Evolutionary conservation across 2,329 filamentous ascomycete species (phyloP).

Genomic region (Xylariomycetidae sp.): DNA sequence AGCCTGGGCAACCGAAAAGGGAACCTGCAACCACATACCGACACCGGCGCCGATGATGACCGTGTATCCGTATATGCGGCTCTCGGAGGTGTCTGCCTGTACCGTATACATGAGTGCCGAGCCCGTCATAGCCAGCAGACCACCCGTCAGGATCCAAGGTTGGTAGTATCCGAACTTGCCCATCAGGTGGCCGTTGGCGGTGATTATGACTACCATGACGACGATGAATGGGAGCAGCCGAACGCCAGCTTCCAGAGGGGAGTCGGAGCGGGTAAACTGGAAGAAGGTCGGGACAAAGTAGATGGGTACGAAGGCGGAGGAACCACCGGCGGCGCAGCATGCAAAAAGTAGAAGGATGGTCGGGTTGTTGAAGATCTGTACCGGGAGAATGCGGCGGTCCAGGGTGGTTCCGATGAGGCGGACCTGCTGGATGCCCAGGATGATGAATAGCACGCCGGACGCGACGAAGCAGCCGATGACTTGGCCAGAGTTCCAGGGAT

Average conservation of each 20-base stretch:
- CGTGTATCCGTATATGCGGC: slow-evolving; percentile 29
- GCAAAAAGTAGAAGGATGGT: slow-evolving; percentile 43
- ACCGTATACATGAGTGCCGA: slow-evolving; percentile 5
- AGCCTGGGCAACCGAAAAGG: slow-evolving; percentile 30
- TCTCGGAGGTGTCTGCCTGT: slow-evolving; percentile 9
- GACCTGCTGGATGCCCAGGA: slow-evolving; percentile 42
- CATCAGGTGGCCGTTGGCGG: slow-evolving; percentile 30
- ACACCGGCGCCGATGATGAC: slow-evolving; percentile 36
- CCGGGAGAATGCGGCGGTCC: slow-evolving; percentile 38
- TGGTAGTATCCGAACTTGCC: slow-evolving; percentile 25
- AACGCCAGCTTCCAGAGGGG: slow-evolving; percentile 34
- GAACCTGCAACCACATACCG: slow-evolving; percentile 29
- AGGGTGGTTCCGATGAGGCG: slow-evolving; percentile 35
- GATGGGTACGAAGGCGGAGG: slow-evolving; percentile 24
- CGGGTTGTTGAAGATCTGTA: slow-evolving; percentile 39
- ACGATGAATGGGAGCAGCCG: slow-evolving; percentile 37
- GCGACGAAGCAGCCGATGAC: slow-evolving; percentile 43
- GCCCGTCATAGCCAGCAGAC: slow-evolving; percentile 3
- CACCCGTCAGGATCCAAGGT: slow-evolving; percentile 5
- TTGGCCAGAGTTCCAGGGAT: slow-evolving; percentile 38
- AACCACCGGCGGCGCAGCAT: slow-evolving; percentile 21
- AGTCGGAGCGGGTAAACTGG: slow-evolving; percentile 40
- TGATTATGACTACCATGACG: slow-evolving; percentile 27
- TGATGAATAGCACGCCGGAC: slow-evolving; percentile 34
- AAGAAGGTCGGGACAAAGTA: slow-evolving; percentile 52